phyloP scores from a whole-genome alignment of 352 stramenopile genomes.

The Elongisporangium prolatum region DNA sequence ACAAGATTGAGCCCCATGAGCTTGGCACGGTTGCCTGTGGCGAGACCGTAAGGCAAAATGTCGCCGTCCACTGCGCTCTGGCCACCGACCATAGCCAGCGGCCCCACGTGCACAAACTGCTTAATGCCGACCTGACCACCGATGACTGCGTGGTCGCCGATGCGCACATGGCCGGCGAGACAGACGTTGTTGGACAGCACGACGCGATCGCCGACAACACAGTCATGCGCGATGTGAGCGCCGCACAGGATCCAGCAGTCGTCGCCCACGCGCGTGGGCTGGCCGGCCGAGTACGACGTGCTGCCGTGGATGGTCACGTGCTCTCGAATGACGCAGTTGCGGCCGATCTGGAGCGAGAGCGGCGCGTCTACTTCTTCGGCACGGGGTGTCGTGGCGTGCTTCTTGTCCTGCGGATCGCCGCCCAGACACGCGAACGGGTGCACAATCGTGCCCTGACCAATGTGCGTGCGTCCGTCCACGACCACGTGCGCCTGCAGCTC shows the following conservation, averaged over 20 bases:
- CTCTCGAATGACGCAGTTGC: slow-evolving; percentile 75
- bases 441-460: slow-evolving; percentile 51
- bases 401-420: slow-evolving; percentile 79
- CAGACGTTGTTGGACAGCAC: slow-evolving; percentile 83
- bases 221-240: slow-evolving; percentile 73
- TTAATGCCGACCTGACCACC: slow-evolving; percentile 76
- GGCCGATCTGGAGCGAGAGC: slow-evolving; percentile 47
- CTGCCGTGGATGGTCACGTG: slow-evolving; percentile 80
- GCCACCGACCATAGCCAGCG: slow-evolving; percentile 71
- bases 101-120: slow-evolving; percentile 67
- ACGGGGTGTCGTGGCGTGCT: slow-evolving; percentile 25
- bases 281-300: slow-evolving; percentile 51
- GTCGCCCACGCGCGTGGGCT: slow-evolving; percentile 59
- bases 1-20: slow-evolving; percentile 74
- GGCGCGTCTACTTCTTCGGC: slow-evolving; percentile 1
- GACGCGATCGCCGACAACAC: slow-evolving; percentile 50
- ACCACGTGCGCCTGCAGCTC: slow-evolving; percentile 71
- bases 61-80: slow-evolving; percentile 81
- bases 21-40: slow-evolving; percentile 73
- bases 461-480: slow-evolving; percentile 54
- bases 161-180: slow-evolving; percentile 72
- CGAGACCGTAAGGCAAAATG: slow-evolving; percentile 73
- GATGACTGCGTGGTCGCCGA: slow-evolving; percentile 71
- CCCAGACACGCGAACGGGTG: slow-evolving; percentile 76
- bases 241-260: slow-evolving; percentile 78